Conservation (phyloP, 352 stramenopile species). For the Globisporangium carolinianum region DNA sequence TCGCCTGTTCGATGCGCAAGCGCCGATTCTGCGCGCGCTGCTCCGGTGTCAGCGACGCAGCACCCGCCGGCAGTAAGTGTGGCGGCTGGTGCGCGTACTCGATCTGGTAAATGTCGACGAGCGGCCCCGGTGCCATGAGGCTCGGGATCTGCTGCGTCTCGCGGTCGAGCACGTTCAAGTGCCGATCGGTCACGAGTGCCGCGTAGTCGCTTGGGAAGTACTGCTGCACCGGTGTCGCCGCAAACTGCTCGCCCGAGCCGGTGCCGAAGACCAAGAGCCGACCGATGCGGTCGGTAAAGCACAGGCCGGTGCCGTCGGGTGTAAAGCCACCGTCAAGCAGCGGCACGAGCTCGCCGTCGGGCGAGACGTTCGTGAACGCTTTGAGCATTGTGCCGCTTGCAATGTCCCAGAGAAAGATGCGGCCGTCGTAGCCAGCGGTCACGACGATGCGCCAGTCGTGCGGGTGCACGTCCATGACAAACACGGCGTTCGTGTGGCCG, state of each 20-base stretch:
- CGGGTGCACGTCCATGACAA: slow-evolving; percentile 74
- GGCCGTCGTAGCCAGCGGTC: slow-evolving; percentile 78
- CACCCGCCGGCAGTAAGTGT: slow-evolving; percentile 22
- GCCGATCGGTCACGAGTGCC: slow-evolving; percentile 78
- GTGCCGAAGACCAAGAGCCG: slow-evolving; percentile 74
- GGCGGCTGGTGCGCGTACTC: slow-evolving; percentile 74
- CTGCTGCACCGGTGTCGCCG: slow-evolving; percentile 67
- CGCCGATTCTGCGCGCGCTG: slow-evolving; percentile 61
- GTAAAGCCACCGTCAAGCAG: slow-evolving; percentile 77
- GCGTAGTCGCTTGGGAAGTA: slow-evolving; percentile 89
- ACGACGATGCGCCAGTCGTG: slow-evolving; percentile 67
- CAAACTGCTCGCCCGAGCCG: slow-evolving; percentile 57
- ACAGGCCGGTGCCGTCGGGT: slow-evolving; percentile 57
- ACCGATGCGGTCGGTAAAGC: slow-evolving; percentile 80
- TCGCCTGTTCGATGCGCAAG: slow-evolving; percentile 53
- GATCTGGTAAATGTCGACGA: slow-evolving; percentile 71
- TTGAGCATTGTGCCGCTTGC: slow-evolving; percentile 55
- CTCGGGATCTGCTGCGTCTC: slow-evolving; percentile 83
- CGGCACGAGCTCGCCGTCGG: slow-evolving; percentile 47
- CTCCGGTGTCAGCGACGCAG: slow-evolving; percentile 21
- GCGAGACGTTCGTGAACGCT: slow-evolving; percentile 49
- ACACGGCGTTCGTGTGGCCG: slow-evolving; percentile 72
- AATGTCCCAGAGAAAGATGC: slow-evolving; percentile 84
- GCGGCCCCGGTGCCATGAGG: slow-evolving; percentile 67
- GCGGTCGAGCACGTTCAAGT: slow-evolving; percentile 86